phyloP scores from a whole-genome alignment of 805 yeast genomes.

The Saturnispora mendoncae region DNA sequence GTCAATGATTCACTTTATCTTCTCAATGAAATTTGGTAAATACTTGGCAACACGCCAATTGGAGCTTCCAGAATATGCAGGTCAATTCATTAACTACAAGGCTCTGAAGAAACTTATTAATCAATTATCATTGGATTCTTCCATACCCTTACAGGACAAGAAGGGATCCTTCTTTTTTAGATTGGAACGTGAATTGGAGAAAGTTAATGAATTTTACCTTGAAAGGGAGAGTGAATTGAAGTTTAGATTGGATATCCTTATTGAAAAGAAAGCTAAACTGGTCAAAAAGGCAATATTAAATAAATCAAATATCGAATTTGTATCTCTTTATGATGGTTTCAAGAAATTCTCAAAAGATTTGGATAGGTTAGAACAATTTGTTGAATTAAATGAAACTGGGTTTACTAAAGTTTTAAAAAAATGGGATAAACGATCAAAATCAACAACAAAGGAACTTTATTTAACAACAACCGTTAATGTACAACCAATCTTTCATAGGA shows the following conservation, averaged over 20 bases:
- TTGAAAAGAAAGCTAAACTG: conserved; percentile 49
- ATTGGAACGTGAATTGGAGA: conserved; percentile 89
- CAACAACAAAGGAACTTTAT: conserved; percentile 88
- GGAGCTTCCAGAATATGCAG: conserved; percentile 91
- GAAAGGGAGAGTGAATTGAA: conserved; percentile 87
- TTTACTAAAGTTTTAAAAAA: conserved; percentile 91
- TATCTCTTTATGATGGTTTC: conserved; percentile 79
- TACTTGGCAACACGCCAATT: conserved; percentile 88
- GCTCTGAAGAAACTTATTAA: conserved; percentile 88
- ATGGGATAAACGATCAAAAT: conserved; percentile 96
- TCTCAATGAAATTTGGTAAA: conserved; percentile 78
- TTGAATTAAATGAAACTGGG: conserved; percentile 91
- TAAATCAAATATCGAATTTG: conserved; percentile 66
- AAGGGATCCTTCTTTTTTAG: conserved; percentile 85
- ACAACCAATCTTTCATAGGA: conserved; percentile 92
- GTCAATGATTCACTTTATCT: not conserved
- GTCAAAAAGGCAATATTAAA: conserved; percentile 36
- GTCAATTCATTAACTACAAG: conserved; percentile 90
- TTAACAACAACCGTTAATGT: conserved; percentile 88
- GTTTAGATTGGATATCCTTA: conserved; percentile 65
- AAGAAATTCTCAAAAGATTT: conserved; percentile 84
- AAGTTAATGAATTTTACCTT: conserved; percentile 84
- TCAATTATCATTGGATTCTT: conserved; percentile 38
- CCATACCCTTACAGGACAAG: conserved; percentile 63
- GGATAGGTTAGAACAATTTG: conserved; percentile 83